A percentile compares a stretch with the other conserved stretches of the same genome.
phyloP scores from a whole-genome alignment of 805 yeast species.

The Sugiyamaella lignohabitans region DNA sequence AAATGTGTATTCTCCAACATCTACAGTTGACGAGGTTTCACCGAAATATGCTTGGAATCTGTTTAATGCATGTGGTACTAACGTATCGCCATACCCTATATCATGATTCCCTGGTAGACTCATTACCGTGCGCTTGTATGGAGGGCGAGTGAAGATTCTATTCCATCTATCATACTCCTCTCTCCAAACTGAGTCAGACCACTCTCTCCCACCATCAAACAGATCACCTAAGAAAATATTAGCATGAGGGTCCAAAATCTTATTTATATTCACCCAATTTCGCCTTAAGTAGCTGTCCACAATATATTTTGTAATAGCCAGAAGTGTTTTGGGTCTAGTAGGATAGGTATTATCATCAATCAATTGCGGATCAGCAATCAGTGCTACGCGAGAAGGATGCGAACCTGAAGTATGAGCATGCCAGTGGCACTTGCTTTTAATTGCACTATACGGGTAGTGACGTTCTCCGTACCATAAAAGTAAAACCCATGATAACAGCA shows the following conservation, averaged over 20 bases:
- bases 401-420: slow-evolving; percentile 14
- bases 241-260: slow-evolving; percentile 61
- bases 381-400: slow-evolving; percentile 33
- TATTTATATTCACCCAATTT: slow-evolving; percentile 58
- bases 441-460: slow-evolving; percentile 39
- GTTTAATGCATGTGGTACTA: slow-evolving; percentile 47
- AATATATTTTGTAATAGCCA: slow-evolving; percentile 50
- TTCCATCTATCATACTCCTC: slow-evolving; percentile 65
- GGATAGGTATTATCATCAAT: slow-evolving; percentile 88
- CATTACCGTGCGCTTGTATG: slow-evolving; percentile 39
- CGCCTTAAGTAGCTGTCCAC: slow-evolving; percentile 76
- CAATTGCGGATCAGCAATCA: slow-evolving; percentile 92
- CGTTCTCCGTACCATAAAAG: slow-evolving; percentile 51
- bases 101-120: slow-evolving; percentile 92
- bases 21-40: slow-evolving; percentile 45
- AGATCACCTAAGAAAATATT: slow-evolving; percentile 82
- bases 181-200: slow-evolving; percentile 65
- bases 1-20: slow-evolving; percentile 66
- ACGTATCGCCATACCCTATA: slow-evolving; percentile 81
- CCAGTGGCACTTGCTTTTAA: slow-evolving; percentile 52
- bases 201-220: slow-evolving; percentile 91
- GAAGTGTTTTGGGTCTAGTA: slow-evolving; percentile 45
- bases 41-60: slow-evolving; percentile 76
- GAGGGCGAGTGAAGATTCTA: slow-evolving; percentile 52
- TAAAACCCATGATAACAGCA: slow-evolving; percentile 37